Base-by-base conservation (phyloP, 1,284 basidiomycete species). In the Ceratobasidium theobromae region DNA sequence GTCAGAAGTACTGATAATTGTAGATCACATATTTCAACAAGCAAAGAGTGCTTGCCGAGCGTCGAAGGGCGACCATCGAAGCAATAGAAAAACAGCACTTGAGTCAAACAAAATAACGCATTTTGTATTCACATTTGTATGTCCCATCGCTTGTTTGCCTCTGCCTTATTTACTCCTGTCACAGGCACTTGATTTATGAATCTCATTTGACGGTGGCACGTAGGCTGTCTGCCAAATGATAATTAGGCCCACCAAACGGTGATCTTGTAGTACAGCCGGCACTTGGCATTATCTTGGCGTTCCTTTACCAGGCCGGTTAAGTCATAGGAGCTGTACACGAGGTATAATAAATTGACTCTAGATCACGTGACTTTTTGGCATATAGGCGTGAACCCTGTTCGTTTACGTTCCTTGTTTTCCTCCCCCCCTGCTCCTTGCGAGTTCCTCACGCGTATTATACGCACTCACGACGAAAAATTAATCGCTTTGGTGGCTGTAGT, bases 21-120 rank as follows among this genome's bases (percentile, higher is more conserved):
- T 69, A 93, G 91, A 85, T 93, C 72, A 87, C 87, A 33, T 92
- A 93, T 74, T 93, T 93, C 72, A 91, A 93, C 77, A 87, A 89
- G 73, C 82, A 89, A 38, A 80, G 90, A 57, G 82, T 90, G 28
- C 82, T 91, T 65, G 86, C 83, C 16, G 88, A 88, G 68, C 83
- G 84, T 65, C 88, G 90, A 75, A 86, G 86, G 71, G 83, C 66
- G 23, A 66, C 62, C 30, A 41, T 70, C 27, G 54, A 57, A n/a
- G 69, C 49, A 43, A 68, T 35, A 21, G 57, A 68, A 45, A 69
- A 51, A 38, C 54, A 53, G 38, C 52, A 32, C 6, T 16, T 43
- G 28, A 49, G 40, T 23, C 60, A 33, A 27, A 28, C 48, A 6
- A 64, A 45, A 53, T 64, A 38, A 53, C 28, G 25, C 38, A 48